Conservation (phyloP, 2,329 filamentous ascomycete species). For the Ceratocystis destructans region DNA sequence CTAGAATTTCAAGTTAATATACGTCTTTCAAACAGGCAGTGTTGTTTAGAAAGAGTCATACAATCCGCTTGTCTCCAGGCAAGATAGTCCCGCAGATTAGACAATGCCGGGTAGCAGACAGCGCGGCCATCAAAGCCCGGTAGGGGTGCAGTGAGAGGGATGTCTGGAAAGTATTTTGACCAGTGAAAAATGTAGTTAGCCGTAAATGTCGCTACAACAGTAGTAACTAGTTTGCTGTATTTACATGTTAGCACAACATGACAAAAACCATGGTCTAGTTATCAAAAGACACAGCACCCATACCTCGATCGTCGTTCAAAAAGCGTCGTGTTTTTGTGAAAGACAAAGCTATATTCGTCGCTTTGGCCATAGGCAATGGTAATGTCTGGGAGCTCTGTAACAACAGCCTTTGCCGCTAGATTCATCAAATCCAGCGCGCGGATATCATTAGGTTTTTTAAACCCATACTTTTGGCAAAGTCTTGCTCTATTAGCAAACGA, state of each 20-base stretch:
- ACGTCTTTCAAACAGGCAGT: background rate
- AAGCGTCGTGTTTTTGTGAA: constrained; percentile 66
- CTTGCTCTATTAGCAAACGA: constrained; percentile 32
- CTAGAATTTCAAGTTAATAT: constrained; percentile 31
- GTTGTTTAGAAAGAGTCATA: constrained; percentile 31
- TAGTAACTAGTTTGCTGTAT: constrained; percentile 73
- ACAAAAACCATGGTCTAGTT: background rate
- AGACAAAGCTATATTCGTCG: constrained; percentile 90
- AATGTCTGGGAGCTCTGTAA: constrained; percentile 72
- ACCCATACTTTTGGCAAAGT: constrained; percentile 68
- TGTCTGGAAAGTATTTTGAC: constrained; percentile 60
- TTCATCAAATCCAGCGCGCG: constrained; percentile 91
- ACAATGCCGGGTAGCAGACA: constrained; percentile 71
- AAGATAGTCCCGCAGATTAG: constrained; percentile 84
- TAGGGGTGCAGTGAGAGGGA: constrained; percentile 54
- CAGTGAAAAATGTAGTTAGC: constrained; percentile 78
- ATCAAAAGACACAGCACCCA: background rate
- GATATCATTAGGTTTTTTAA: constrained; percentile 84
- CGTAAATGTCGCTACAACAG: constrained; percentile 84
- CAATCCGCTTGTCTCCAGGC: constrained; percentile 96
- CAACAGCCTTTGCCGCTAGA: constrained; percentile 68
- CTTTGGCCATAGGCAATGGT: constrained; percentile 83
- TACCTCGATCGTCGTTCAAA: constrained; percentile 78
- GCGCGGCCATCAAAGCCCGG: constrained; percentile 89
- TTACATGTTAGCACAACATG: background rate